Evolutionary conservation across 2,329 filamentous ascomycete genomes (phyloP).

Genomic region (Fusarium decemcellulare): DNA sequence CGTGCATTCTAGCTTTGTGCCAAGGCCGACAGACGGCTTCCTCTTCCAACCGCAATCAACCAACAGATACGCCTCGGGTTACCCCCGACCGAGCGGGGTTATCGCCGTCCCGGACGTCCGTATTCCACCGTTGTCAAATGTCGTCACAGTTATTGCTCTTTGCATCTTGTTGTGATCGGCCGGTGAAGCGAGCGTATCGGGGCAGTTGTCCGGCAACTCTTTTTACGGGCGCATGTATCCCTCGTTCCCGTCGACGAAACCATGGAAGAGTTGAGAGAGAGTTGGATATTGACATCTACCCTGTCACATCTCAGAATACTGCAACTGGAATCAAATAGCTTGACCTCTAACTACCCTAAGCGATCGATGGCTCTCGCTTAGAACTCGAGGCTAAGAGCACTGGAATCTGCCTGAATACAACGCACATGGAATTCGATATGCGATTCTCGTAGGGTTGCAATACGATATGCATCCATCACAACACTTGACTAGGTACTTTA

Average conservation of each 20-base stretch:
- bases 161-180: background rate
- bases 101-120: constrained; percentile 7
- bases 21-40: constrained; percentile 17
- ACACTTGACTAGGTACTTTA: background rate
- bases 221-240: too few species aligned
- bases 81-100: constrained; percentile 29
- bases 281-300: too few species aligned
- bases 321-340: too few species aligned
- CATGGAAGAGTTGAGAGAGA: too few species aligned
- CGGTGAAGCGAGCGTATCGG: background rate
- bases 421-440: background rate
- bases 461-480: constrained; percentile 13
- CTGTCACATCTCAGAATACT: too few species aligned
- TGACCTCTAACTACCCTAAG: too few species aligned
- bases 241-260: too few species aligned
- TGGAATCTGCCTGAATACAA: background rate
- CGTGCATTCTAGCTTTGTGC: constrained; percentile 15
- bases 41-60: too few species aligned
- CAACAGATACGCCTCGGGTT: constrained; percentile 11
- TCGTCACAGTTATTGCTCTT: constrained; percentile 27
- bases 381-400: too few species aligned
- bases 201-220: too few species aligned
- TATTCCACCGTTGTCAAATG: constrained; percentile 17
- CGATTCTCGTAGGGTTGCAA: constrained; percentile 5
- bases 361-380: too few species aligned